These are phyloP conservation scores for Penicillium sp. DNA, from an alignment of 2,329 filamentous ascomycete species.

Conservation along the genomic window DNA sequence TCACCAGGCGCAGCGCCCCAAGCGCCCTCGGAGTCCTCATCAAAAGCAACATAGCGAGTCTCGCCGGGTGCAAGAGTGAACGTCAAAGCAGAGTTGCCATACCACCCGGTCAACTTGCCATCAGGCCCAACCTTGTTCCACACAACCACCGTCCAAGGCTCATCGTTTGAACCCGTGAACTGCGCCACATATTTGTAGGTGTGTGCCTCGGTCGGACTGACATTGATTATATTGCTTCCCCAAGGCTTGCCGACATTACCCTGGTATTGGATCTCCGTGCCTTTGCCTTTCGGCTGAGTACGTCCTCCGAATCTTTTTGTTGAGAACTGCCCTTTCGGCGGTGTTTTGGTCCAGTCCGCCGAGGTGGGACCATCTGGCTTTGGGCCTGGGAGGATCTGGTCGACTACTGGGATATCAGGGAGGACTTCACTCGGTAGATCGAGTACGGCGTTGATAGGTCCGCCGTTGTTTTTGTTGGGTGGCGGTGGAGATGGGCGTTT, in stretches of 20 bases:
- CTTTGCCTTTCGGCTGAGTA: slow-evolving; percentile 24
- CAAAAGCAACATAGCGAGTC: slow-evolving; percentile 39
- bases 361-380: slow-evolving; percentile 2
- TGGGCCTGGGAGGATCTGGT: slow-evolving; percentile 9
- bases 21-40: slow-evolving; percentile 40
- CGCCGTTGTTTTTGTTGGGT: not conserved
- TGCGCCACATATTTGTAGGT: slow-evolving; percentile 40
- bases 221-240: slow-evolving; percentile 43
- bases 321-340: slow-evolving; percentile 22
- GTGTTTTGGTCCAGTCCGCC: slow-evolving; percentile 26
- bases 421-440: slow-evolving; percentile 11
- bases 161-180: slow-evolving; percentile 32
- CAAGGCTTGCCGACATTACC: slow-evolving; percentile 43
- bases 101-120: slow-evolving; percentile 39
- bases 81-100: slow-evolving; percentile 34
- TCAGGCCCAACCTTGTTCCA: slow-evolving; percentile 45
- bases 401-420: slow-evolving; percentile 12
- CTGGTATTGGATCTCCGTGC: slow-evolving; percentile 28
- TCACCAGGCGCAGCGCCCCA: slow-evolving; percentile 36
- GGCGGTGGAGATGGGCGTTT: not conserved
- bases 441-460: not conserved
- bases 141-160: slow-evolving; percentile 37
- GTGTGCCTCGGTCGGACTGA: slow-evolving; percentile 31
- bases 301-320: slow-evolving; percentile 34
- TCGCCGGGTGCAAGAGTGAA: slow-evolving; percentile 35